These are phyloP conservation scores for Botrytis porri DNA, from an alignment of 2,329 filamentous ascomycete genomes.

Conservation along the genomic window DNA sequence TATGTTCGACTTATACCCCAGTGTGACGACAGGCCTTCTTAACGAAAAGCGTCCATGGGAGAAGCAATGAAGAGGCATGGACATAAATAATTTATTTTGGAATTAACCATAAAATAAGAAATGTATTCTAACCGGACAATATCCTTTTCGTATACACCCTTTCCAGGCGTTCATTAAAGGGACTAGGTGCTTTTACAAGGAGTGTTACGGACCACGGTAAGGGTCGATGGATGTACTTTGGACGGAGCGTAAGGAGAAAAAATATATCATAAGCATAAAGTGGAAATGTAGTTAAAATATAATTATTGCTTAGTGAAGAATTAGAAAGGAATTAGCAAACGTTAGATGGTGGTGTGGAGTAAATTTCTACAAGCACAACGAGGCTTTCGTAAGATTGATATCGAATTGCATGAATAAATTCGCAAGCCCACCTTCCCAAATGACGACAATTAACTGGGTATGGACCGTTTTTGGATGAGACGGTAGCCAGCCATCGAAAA, in stretches of 20 bases:
- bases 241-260: background rate
- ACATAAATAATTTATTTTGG: constrained; percentile 26
- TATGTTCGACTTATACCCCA: constrained; percentile 31
- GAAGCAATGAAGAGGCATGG: constrained; percentile 32
- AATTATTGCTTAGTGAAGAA: background rate
- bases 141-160: background rate
- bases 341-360: background rate
- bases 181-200: constrained; percentile 20
- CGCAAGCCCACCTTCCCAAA: constrained; percentile 10
- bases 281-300: background rate
- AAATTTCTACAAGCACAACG: background rate
- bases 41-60: constrained; percentile 32
- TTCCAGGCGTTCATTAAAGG: constrained; percentile 22
- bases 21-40: constrained; percentile 32
- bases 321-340: background rate
- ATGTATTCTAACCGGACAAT: constrained; percentile 3
- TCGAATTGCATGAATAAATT: background rate
- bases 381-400: background rate
- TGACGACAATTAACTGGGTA: constrained; percentile 1
- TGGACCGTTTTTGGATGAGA: background rate
- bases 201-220: background rate
- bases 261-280: constrained; percentile 4
- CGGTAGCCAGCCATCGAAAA: background rate
- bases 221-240: background rate
- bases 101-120: background rate